Evolutionary conservation across 805 yeast genomes (phyloP).

Genomic region (Jamesozyma spencerorum): DNA sequence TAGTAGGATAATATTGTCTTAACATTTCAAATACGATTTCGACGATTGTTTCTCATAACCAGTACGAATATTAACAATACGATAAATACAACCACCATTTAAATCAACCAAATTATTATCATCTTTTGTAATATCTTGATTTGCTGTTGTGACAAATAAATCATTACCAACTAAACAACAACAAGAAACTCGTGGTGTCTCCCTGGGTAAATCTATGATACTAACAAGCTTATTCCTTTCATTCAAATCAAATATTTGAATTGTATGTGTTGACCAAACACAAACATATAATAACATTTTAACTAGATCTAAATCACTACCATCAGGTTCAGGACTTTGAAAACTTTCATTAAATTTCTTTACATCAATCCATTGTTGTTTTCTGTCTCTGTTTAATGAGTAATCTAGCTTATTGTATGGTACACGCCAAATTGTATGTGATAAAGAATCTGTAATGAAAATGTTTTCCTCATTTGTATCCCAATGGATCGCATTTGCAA

Average conservation of each 20-base stretch:
- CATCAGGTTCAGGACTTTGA: slow-evolving; percentile 66
- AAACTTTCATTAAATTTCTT: slow-evolving; percentile 9
- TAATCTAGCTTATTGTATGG: slow-evolving; percentile 14
- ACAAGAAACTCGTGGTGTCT: slow-evolving; percentile 53
- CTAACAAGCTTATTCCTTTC: slow-evolving; percentile 41
- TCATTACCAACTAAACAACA: slow-evolving; percentile 62
- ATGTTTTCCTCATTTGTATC: slow-evolving; percentile 26
- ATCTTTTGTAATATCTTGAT: slow-evolving; percentile 25
- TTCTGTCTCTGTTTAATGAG: slow-evolving; percentile 13
- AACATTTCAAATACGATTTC: slow-evolving; percentile 2
- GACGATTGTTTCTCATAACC: slow-evolving; percentile 3
- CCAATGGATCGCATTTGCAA: slow-evolving; percentile 72
- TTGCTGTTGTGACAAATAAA: slow-evolving; percentile 61
- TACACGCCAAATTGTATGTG: slow-evolving; percentile 40
- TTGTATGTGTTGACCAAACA: slow-evolving; percentile 50
- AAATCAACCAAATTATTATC: slow-evolving; percentile 46
- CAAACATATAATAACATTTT: slow-evolving; percentile 54
- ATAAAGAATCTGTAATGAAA: slow-evolving; percentile 47
- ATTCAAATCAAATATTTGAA: slow-evolving; percentile 41
- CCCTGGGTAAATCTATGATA: slow-evolving; percentile 47
- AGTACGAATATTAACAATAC: slow-evolving; percentile 15
- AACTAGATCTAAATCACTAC: slow-evolving; percentile 47
- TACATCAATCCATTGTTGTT: slow-evolving; percentile 32
- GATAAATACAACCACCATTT: slow-evolving; percentile 58
- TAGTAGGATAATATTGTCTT: too few relatives aligned